Base-by-base conservation (phyloP, 2,329 filamentous ascomycete species). In the Colletotrichum aenigma region DNA sequence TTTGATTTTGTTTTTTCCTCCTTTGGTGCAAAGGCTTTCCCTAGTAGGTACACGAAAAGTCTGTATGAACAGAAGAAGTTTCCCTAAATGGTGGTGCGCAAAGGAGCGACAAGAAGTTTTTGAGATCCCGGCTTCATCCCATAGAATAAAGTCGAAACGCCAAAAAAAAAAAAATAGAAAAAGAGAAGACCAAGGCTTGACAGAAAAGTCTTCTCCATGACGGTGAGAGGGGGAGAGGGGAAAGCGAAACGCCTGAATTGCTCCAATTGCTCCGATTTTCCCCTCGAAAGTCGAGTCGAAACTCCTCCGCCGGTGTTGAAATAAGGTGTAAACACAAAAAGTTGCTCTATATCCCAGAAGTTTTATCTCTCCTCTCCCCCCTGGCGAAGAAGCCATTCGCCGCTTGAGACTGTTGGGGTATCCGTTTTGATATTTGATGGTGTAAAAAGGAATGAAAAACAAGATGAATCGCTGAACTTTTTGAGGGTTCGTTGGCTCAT, bases 181-280 rank as follows among this genome's bases (percentile, higher is more conserved):
- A 30, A 36, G 34, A 36, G 34, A 36, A 36, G 34, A 36, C 34
- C 34, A 36, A 36, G 34, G 34, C 34, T 36, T 36, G 15, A 16
- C 34, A 36, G 34, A 36, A 36, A 36, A 36, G 34, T 36, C 34
- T 36, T 36, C 34, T 36, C 34, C 34, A 16, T 36, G 34, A 36
- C 34, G 34, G 34, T 36, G 34, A 36, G 34, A 36, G 34, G 34
- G 32, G 34, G 28, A 16, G 52, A 24, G n/a, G n/a, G 12, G 21
- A 36, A 64, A 26, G 12, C 24, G 73, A 58, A 72, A 75, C 73
- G 69, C 68, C 73, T 75, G 65, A 61, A 67, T 72, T 67, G 62
- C 55, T 72, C 73, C 73, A 68, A 67, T 72, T 72, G 73, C 61
- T 64, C 73, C 69, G 18, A 26, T 64, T 43, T 43, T 43, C 18